Conservation (phyloP, 2,329 filamentous ascomycete species). For the Grosmannia clavigera region DNA sequence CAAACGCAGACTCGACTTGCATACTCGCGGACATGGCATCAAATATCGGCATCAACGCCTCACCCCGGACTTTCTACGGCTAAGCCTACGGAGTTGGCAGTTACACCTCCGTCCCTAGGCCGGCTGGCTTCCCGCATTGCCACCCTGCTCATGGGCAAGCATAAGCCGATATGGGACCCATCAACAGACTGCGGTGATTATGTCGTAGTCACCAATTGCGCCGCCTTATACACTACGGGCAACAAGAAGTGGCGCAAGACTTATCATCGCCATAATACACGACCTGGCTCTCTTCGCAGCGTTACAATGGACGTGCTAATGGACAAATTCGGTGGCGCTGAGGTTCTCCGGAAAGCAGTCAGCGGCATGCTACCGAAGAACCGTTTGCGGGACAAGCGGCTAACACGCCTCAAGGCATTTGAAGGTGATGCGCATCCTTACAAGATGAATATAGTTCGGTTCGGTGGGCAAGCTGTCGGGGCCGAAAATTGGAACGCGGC, state of each 20-base stretch:
- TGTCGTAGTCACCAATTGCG: slow-evolving; percentile 85
- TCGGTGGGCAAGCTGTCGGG: slow-evolving; percentile 48
- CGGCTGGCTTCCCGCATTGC: slow-evolving; percentile 83
- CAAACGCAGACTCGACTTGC: slow-evolving; percentile 70
- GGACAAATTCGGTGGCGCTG: slow-evolving; percentile 83
- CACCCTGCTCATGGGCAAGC: slow-evolving; percentile 86
- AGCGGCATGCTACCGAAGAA: slow-evolving; percentile 98
- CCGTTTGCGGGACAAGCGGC: slow-evolving; percentile 70
- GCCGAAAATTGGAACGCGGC: slow-evolving; percentile 39
- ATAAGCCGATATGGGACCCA: slow-evolving; percentile 96
- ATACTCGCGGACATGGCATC: slow-evolving; percentile 94
- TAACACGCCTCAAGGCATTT: slow-evolving; percentile 87
- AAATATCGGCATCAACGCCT: slow-evolving; percentile 57
- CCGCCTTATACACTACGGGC: slow-evolving; percentile 75
- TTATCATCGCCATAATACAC: slow-evolving; percentile 90
- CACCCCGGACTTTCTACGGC: slow-evolving; percentile 44
- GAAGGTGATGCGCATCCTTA: slow-evolving; percentile 90
- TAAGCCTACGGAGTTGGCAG: slow-evolving; percentile 35
- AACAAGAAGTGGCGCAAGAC: slow-evolving; percentile 89
- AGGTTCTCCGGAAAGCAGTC: slow-evolving; percentile 84
- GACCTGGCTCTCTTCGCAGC: slow-evolving; percentile 72
- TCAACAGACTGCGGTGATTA: slow-evolving; percentile 99
- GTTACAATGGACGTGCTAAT: slow-evolving; percentile 95
- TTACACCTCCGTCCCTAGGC: slow-evolving; percentile 68
- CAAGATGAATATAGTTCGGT: slow-evolving; percentile 70